Evolutionary conservation across 306 rosid species (phyloP).

Genomic region (Trichosanthes truncata): DNA sequence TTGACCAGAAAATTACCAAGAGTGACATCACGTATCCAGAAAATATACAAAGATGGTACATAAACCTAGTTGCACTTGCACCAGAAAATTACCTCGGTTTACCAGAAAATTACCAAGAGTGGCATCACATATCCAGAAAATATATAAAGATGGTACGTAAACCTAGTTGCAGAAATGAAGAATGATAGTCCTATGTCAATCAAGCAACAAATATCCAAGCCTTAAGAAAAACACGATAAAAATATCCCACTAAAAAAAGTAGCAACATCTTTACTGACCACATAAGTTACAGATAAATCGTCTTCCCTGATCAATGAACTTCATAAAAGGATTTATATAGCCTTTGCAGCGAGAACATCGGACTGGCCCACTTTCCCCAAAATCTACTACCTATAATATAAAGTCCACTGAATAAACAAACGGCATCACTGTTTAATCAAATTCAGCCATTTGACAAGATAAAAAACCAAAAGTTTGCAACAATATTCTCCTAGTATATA

Average conservation of each 20-base stretch:
- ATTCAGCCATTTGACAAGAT: background rate
- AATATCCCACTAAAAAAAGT: background rate
- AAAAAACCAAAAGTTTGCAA: too few species aligned
- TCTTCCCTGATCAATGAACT: slow-evolving; percentile 93
- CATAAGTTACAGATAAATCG: slow-evolving; percentile 89
- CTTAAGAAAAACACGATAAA: slow-evolving; percentile 13
- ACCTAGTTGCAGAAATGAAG: background rate
- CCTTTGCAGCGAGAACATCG: slow-evolving; percentile 99
- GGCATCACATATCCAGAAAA: too few species aligned
- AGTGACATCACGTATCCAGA: background rate
- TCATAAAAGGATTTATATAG: slow-evolving; percentile 95
- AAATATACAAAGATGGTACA: background rate
- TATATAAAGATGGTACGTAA: too few species aligned
- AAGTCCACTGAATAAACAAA: background rate
- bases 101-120: too few species aligned
- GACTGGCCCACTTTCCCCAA: slow-evolving; percentile 97
- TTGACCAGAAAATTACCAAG: slow-evolving; percentile 1
- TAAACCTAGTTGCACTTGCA: too few species aligned
- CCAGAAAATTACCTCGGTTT: too few species aligned
- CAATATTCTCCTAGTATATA: too few species aligned
- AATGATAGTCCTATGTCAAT: background rate
- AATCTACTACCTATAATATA: slow-evolving; percentile 73
- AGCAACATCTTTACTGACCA: slow-evolving; percentile 51
- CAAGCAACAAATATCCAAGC: background rate
- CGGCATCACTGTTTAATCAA: background rate